phyloP scores from a whole-genome alignment of 2,329 filamentous ascomycete genomes.

The Fusarium ambrosium region DNA sequence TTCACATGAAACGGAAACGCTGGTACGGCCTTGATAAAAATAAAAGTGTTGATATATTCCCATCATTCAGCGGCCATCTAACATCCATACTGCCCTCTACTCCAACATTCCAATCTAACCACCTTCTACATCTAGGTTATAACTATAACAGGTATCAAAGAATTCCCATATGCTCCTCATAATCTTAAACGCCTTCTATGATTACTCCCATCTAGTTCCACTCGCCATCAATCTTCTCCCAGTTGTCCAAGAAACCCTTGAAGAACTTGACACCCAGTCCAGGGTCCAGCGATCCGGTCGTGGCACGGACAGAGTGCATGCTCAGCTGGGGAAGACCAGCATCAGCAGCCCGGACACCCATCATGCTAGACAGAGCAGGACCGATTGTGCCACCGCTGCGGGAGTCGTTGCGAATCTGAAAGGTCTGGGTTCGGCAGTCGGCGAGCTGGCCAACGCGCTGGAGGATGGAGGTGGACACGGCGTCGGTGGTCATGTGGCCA shows the following conservation, averaged over 20 bases:
- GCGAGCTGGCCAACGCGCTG: conserved; percentile 82
- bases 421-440: conserved; percentile 81
- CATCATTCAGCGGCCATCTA: conserved; percentile 15
- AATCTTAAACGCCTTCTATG: conserved; percentile 19
- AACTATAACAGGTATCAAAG: conserved; percentile 18
- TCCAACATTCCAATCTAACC: conserved; percentile 1
- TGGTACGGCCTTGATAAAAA: neutral
- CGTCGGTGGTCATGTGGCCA: conserved; percentile 96
- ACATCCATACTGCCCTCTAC: conserved; percentile 8
- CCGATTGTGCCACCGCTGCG: conserved; percentile 95
- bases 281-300: conserved; percentile 86
- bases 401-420: conserved; percentile 95
- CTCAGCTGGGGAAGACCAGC: conserved; percentile 91
- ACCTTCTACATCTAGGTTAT: conserved; percentile 20
- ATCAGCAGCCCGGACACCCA: conserved; percentile 87
- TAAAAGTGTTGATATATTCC: neutral
- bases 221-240: conserved; percentile 86
- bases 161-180: neutral
- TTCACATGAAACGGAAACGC: neutral
- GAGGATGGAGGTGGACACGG: conserved; percentile 85
- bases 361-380: conserved; percentile 84
- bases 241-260: conserved; percentile 89
- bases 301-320: conserved; percentile 94
- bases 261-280: conserved; percentile 90
- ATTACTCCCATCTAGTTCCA: conserved; percentile 63